phyloP scores from a whole-genome alignment of 2,329 filamentous ascomycete genomes.

The Neopestalotiopsis sp. region DNA sequence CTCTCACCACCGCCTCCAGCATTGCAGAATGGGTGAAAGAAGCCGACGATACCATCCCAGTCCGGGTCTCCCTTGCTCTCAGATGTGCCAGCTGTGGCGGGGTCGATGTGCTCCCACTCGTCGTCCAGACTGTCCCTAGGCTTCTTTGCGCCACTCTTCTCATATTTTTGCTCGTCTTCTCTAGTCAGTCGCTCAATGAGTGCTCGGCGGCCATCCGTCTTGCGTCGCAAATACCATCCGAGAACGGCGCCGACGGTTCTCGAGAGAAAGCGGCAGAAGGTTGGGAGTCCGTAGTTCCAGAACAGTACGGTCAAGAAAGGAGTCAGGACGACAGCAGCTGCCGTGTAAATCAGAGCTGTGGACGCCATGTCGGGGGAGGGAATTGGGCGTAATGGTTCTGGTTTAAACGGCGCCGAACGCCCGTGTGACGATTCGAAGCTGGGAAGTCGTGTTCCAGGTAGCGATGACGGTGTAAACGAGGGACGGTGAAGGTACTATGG shows the following conservation, averaged over 20 bases:
- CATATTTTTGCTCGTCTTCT: constrained; percentile 43
- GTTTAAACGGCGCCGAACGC: not conserved
- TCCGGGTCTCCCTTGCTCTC: constrained; percentile 54
- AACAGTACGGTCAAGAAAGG: constrained; percentile 32
- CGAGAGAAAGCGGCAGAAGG: constrained; percentile 43
- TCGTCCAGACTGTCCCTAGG: constrained; percentile 50
- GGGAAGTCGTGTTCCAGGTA: not conserved
- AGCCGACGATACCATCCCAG: constrained; percentile 88
- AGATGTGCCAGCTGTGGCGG: constrained; percentile 42
- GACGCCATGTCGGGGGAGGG: constrained; percentile 28
- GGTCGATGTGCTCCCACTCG: constrained; percentile 74
- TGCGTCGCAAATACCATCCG: constrained; percentile 67
- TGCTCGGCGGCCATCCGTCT: constrained; percentile 65
- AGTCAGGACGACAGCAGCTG: constrained; percentile 31
- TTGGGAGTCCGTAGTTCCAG: constrained; percentile 35
- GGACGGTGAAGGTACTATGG: not conserved
- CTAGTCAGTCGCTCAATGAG: constrained; percentile 59
- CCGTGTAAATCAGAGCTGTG: constrained; percentile 29
- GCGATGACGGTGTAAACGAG: not conserved
- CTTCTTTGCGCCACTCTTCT: constrained; percentile 40
- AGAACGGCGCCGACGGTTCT: constrained; percentile 46
- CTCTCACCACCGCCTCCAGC: constrained; percentile 94
- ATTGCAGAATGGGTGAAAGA: constrained; percentile 99
- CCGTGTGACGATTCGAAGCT: not conserved
- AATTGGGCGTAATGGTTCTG: not conserved